Evolutionary conservation across 139 green algal genomes (phyloP).

Genomic region (Coelastrella sp.): DNA sequence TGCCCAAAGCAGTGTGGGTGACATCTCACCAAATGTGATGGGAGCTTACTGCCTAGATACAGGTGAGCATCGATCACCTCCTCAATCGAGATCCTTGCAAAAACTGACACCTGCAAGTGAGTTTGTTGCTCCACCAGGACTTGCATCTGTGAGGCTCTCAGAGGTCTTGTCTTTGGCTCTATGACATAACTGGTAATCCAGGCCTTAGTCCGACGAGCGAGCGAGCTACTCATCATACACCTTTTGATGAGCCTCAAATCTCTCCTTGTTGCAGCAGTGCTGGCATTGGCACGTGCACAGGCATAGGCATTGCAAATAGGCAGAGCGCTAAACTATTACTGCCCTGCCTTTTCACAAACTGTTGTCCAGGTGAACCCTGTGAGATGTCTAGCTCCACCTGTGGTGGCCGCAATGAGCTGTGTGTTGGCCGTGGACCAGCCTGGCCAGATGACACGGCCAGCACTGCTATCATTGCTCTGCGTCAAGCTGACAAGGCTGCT

Average conservation of each 20-base stretch:
- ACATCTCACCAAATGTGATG: conserved; percentile 84
- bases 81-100: too few species aligned
- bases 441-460: conserved; percentile 77
- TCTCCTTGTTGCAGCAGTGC: conserved; percentile 52
- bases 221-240: too few species aligned
- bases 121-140: too few species aligned
- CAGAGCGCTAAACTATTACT: too few species aligned
- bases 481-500: conserved; percentile 74
- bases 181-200: too few species aligned
- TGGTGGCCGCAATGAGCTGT: conserved; percentile 81
- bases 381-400: conserved; percentile 78
- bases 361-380: conserved; percentile 72
- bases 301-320: too few species aligned
- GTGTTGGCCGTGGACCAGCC: conserved; percentile 79
- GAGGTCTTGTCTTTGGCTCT: too few species aligned
- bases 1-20: conserved; percentile 84
- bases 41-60: conserved; percentile 88
- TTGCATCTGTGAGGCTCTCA: too few species aligned
- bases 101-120: too few species aligned
- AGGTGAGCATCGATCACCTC: conserved; percentile 34
- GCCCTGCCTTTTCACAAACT: neutral
- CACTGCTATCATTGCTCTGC: conserved; percentile 76
- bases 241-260: too few species aligned
- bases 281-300: conserved; percentile 73
- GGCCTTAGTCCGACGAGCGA: too few species aligned